A percentile compares a stretch with the other conserved stretches of the same genome.
These are phyloP conservation scores for Lactarius sp. DNA, from an alignment of 768 basidiomycete genomes.

Conservation along the genomic window DNA sequence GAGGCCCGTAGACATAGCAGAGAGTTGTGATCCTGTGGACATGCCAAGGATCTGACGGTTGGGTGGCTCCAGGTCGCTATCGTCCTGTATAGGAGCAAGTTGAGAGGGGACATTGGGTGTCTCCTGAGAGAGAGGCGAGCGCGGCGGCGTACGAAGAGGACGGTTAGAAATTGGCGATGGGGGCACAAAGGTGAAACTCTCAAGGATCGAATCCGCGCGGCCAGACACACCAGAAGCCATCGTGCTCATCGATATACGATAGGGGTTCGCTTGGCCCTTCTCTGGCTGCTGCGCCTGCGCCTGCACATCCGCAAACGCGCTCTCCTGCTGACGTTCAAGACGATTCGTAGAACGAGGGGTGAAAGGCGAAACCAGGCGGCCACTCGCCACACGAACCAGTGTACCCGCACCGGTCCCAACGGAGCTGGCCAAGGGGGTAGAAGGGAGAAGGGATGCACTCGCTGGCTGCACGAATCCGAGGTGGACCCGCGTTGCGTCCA, in stretches of 20 bases:
- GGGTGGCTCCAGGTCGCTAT: slow-evolving; percentile 39
- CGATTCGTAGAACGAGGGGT: slow-evolving; percentile 28
- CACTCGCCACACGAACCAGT: slow-evolving; percentile 58
- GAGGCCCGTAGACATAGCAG: slow-evolving; percentile 74
- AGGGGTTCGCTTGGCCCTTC: slow-evolving; percentile 42
- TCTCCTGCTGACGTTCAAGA: slow-evolving; percentile 64
- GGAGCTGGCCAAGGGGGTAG: slow-evolving; percentile 18
- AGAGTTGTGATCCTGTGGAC: slow-evolving; percentile 72
- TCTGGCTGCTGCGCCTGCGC: slow-evolving; percentile 39
- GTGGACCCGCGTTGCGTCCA: slow-evolving; percentile 64
- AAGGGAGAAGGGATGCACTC: slow-evolving; percentile 27
- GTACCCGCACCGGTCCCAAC: slow-evolving; percentile 36
- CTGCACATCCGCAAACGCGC: slow-evolving; percentile 56
- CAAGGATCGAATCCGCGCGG: slow-evolving; percentile 77
- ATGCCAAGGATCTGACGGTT: slow-evolving; percentile 59
- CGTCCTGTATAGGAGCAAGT: slow-evolving; percentile 10
- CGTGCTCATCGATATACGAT: slow-evolving; percentile 32
- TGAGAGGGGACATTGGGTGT: slow-evolving; percentile 14
- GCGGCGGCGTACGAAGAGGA: slow-evolving; percentile 68
- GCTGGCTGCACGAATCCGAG: slow-evolving; percentile 43
- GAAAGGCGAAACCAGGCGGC: slow-evolving; percentile 49
- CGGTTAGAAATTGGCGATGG: slow-evolving; percentile 85
- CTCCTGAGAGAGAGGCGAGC: slow-evolving; percentile 65
- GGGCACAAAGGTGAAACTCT: slow-evolving; percentile 85
- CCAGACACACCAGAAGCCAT: slow-evolving; percentile 64